Conservation (phyloP, 352 stramenopile species). For the Pythium utonaiense region DNA sequence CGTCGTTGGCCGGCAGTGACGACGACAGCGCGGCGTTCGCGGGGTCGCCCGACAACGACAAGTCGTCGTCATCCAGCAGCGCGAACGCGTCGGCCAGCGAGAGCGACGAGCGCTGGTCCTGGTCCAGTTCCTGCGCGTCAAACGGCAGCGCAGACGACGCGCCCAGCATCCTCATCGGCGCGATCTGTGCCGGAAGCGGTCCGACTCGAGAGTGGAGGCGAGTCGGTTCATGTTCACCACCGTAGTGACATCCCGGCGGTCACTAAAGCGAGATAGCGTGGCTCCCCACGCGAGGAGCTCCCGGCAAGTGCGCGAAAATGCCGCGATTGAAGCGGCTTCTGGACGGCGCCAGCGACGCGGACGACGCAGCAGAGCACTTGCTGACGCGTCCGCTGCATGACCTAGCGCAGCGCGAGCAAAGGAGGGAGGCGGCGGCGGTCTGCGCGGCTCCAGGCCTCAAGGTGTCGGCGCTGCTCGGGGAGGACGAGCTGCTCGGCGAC, state of each 20-base stretch:
- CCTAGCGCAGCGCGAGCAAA: slow-evolving; percentile 13
- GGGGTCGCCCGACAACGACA: slow-evolving; percentile 4
- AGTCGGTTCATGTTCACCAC: too few relatives aligned
- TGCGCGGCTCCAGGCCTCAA: slow-evolving; percentile 31
- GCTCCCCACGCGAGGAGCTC: too few relatives aligned
- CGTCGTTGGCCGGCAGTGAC: slow-evolving; percentile 1
- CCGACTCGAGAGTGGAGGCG: not conserved
- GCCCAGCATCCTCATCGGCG: slow-evolving; percentile 5
- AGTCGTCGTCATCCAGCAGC: slow-evolving; percentile 22
- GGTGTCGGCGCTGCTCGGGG: slow-evolving; percentile 30
- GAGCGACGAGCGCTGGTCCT: not conserved
- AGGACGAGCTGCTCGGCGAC: slow-evolving; percentile 6
- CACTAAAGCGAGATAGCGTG: slow-evolving; percentile 8
- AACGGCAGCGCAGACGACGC: slow-evolving; percentile 8
- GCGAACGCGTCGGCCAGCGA: not conserved
- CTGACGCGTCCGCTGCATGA: slow-evolving; percentile 51
- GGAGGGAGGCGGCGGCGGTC: slow-evolving; percentile 32
- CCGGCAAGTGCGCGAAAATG: slow-evolving; percentile 30
- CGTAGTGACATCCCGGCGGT: too few relatives aligned
- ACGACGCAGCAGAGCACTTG: slow-evolving; percentile 40
- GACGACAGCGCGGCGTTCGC: not conserved
- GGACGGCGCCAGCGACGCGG: not conserved
- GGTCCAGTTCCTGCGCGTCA: slow-evolving; percentile 8
- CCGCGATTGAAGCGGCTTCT: slow-evolving; percentile 36
- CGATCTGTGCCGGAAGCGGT: not conserved